A percentile compares a stretch with the other conserved stretches of the same genome.
Evolutionary conservation across 2,329 filamentous ascomycete species (phyloP).

Genomic region (Penicillium sp.): DNA sequence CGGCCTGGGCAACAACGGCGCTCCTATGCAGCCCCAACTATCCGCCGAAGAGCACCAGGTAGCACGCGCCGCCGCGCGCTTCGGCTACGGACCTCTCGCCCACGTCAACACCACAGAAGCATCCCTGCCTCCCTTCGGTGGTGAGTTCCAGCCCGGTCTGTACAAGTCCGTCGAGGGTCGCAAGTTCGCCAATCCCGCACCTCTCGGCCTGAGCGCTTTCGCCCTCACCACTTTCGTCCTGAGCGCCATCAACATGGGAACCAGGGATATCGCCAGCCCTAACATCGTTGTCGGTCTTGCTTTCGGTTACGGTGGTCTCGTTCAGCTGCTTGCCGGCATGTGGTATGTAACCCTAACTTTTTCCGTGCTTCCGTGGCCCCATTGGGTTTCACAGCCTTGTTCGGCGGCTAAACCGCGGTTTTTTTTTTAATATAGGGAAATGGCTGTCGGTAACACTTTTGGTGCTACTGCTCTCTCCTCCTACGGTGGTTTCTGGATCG

Average conservation of each 20-base stretch:
- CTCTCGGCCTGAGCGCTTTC: conserved; percentile 74
- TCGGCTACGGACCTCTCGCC: conserved; percentile 54
- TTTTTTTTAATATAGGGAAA: conserved; percentile 61
- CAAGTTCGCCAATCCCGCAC: conserved; percentile 77
- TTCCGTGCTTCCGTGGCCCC: background rate
- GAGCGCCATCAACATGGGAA: conserved; percentile 69
- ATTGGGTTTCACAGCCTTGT: background rate
- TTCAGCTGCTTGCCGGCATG: conserved; percentile 81
- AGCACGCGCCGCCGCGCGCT: conserved; percentile 47
- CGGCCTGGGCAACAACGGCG: background rate
- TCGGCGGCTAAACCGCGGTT: background rate
- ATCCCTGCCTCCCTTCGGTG: conserved; percentile 64
- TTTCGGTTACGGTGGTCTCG: conserved; percentile 73
- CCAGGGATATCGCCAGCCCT: conserved; percentile 59
- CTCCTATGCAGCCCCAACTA: conserved; percentile 36
- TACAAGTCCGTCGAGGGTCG: conserved; percentile 64
- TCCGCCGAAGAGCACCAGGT: conserved; percentile 47
- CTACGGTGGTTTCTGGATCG: conserved; percentile 82
- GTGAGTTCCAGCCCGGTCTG: conserved; percentile 70
- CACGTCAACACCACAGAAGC: conserved; percentile 48
- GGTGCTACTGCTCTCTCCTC: conserved; percentile 78
- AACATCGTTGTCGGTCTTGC: conserved; percentile 69
- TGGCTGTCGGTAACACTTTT: conserved; percentile 84
- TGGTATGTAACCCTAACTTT: conserved; percentile 57
- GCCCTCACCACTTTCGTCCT: conserved; percentile 81